Percentiles rank a stretch among this genome's conserved stretches.
These are phyloP conservation scores for Nitzschia sp. DNA, from an alignment of 108 stramenopile species.

Conservation along the genomic window DNA sequence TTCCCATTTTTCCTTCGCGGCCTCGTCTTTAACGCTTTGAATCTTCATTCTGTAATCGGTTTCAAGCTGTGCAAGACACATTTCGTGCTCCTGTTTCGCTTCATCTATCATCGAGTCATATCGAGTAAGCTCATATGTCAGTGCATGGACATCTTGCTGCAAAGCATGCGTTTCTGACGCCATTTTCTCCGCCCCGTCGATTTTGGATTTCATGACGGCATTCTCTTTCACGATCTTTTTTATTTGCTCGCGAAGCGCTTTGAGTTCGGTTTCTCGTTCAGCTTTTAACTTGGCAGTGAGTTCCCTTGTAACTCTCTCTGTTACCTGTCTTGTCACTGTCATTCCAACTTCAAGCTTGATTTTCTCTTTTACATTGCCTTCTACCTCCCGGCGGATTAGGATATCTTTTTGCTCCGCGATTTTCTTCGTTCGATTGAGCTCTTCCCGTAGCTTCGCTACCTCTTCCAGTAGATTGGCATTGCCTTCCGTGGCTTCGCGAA, in stretches of 20 bases:
- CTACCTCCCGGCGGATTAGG: slow-evolving; percentile 18
- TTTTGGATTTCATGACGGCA: not conserved
- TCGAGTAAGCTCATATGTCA: slow-evolving; percentile 27
- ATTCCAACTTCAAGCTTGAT: slow-evolving; percentile 10
- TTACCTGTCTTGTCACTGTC: slow-evolving; percentile 9
- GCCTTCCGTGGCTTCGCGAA: slow-evolving; percentile 6
- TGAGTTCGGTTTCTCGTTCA: slow-evolving; percentile 24
- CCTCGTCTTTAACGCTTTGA: slow-evolving; percentile 23
- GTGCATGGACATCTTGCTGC: slow-evolving; percentile 4
- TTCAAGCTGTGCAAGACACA: slow-evolving; percentile 11
- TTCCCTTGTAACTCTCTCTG: slow-evolving; percentile 17
- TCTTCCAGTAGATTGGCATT: slow-evolving; percentile 12
- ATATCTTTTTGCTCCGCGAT: slow-evolving; percentile 19
- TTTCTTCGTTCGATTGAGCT: slow-evolving; percentile 14
- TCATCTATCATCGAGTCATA: slow-evolving; percentile 1
- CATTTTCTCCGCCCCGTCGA: not conserved
- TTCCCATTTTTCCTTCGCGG: slow-evolving; percentile 21
- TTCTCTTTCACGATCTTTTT: slow-evolving; percentile 20
- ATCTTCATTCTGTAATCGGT: slow-evolving; percentile 14
- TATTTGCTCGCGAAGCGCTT: slow-evolving; percentile 14
- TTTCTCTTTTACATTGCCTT: slow-evolving; percentile 15
- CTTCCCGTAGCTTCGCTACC: slow-evolving; percentile 13
- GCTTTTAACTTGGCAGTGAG: slow-evolving; percentile 9
- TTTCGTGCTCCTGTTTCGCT: slow-evolving; percentile 3
- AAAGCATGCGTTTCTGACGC: not conserved